A percentile compares a stretch with the other conserved stretches of the same genome.
phyloP scores from a whole-genome alignment of 1,284 basidiomycete species.

The Takashimella tepidaria region DNA sequence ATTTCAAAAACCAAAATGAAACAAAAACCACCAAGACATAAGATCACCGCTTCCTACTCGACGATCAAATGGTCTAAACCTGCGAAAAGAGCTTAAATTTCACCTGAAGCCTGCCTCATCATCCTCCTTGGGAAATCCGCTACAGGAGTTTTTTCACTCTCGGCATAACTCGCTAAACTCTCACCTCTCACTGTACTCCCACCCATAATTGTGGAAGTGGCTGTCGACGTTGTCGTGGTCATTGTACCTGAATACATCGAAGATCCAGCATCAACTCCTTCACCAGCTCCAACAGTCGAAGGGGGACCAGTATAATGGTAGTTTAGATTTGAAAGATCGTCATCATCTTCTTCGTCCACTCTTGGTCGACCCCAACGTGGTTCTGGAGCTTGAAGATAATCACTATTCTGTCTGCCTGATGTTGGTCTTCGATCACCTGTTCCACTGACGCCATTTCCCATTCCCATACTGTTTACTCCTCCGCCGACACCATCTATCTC shows the following conservation, averaged over 20 bases:
- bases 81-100: no score
- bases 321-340: slow-evolving; percentile 6
- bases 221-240: slow-evolving; percentile 12
- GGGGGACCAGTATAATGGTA: background rate
- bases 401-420: background rate
- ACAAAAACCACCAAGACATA: no score
- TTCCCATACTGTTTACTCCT: no score
- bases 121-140: slow-evolving; percentile 3
- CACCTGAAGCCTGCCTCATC: background rate
- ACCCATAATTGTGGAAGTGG: slow-evolving; percentile 18
- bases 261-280: background rate
- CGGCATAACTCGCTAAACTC: slow-evolving; percentile 17
- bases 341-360: slow-evolving; percentile 34
- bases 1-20: no score
- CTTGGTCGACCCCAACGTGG: slow-evolving; percentile 19
- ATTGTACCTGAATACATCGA: background rate
- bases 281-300: background rate
- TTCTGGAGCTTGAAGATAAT: background rate
- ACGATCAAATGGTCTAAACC: no score
- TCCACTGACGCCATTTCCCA: no score
- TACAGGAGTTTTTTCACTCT: slow-evolving; percentile 12
- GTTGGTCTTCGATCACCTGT: background rate
- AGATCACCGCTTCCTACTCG: no score
- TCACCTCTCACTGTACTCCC: slow-evolving; percentile 20
- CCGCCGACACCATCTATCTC: background rate